A percentile compares a stretch with the other conserved stretches of the same genome.
Conservation (phyloP, 306 rosid genomes). For the Begonia fuchsioides region DNA sequence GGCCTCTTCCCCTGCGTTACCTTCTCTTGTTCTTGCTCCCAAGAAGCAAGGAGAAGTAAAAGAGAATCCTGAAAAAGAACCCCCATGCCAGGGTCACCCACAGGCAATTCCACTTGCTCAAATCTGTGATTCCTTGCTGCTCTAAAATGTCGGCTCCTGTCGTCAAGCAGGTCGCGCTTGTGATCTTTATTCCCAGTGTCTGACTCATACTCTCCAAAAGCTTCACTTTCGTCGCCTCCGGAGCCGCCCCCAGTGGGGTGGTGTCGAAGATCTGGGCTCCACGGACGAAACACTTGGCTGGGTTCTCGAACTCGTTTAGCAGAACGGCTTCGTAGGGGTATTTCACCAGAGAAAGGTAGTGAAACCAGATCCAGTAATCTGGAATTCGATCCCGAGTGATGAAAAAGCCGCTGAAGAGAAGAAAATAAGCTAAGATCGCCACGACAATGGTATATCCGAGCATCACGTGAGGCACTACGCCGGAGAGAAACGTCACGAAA, state of each 20-base stretch:
- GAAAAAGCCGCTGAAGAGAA: constrained; percentile 88
- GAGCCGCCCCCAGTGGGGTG: constrained; percentile 38
- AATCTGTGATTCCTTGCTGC: constrained; percentile 51
- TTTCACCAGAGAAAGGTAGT: constrained; percentile 65
- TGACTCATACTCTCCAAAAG: constrained; percentile 48
- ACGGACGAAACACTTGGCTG: constrained; percentile 48
- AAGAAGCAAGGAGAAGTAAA: constrained; percentile 45
- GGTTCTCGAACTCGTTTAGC: constrained; percentile 59
- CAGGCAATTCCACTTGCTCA: constrained; percentile 78
- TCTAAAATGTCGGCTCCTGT: constrained; percentile 55
- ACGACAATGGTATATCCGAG: constrained; percentile 79
- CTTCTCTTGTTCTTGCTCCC: constrained; percentile 96
- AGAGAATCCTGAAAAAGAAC: constrained; percentile 69
- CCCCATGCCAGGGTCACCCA: constrained; percentile 91
- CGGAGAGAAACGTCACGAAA: constrained; percentile 76
- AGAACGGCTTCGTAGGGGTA: constrained; percentile 75
- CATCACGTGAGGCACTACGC: constrained; percentile 94
- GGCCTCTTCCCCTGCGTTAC: too few species aligned
- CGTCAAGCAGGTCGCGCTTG: constrained; percentile 62
- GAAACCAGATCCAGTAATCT: constrained; percentile 90
- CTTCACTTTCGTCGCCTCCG: constrained; percentile 32
- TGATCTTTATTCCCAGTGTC: constrained; percentile 45
- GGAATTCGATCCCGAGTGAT: constrained; percentile 75
- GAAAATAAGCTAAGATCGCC: constrained; percentile 68
- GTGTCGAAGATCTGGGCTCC: constrained; percentile 85